Conservation (phyloP, 2,329 filamentous ascomycete genomes). For the Aspergillus pseudonomiae region DNA sequence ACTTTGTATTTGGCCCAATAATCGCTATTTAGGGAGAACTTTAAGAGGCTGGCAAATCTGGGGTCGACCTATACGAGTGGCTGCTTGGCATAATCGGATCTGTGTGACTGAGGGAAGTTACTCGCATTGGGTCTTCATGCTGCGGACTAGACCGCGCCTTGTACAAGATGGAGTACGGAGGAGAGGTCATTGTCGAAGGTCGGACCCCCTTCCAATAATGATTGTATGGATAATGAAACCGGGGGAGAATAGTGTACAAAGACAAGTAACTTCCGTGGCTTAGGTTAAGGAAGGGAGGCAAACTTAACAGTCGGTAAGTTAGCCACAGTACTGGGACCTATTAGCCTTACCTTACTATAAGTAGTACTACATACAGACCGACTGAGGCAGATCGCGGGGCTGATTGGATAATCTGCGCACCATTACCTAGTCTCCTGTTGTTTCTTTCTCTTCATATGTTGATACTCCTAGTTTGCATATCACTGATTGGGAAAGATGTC, state of each 20-base stretch:
- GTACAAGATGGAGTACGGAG: background rate
- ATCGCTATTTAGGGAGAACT: background rate
- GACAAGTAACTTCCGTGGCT: background rate
- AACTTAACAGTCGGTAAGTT: background rate
- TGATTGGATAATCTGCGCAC: background rate
- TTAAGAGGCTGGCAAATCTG: background rate
- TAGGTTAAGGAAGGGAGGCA: background rate
- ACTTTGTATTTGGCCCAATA: slow-evolving; percentile 4
- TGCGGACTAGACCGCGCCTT: background rate
- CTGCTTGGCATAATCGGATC: background rate
- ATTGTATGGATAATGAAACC: background rate
- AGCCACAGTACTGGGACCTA: background rate
- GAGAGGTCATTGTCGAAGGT: background rate
- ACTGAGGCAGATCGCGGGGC: background rate
- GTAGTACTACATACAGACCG: background rate
- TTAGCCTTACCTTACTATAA: background rate
- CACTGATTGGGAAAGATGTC: background rate
- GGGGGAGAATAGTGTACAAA: background rate
- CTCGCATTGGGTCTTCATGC: background rate
- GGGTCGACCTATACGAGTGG: background rate
- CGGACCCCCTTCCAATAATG: background rate
- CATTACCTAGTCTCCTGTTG: background rate
- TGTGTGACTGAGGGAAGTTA: background rate
- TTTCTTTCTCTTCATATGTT: background rate
- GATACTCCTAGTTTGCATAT: background rate